These are phyloP conservation scores for Meyerozyma sp. DNA, from an alignment of 1,139 yeast species.

Conservation along the genomic window DNA sequence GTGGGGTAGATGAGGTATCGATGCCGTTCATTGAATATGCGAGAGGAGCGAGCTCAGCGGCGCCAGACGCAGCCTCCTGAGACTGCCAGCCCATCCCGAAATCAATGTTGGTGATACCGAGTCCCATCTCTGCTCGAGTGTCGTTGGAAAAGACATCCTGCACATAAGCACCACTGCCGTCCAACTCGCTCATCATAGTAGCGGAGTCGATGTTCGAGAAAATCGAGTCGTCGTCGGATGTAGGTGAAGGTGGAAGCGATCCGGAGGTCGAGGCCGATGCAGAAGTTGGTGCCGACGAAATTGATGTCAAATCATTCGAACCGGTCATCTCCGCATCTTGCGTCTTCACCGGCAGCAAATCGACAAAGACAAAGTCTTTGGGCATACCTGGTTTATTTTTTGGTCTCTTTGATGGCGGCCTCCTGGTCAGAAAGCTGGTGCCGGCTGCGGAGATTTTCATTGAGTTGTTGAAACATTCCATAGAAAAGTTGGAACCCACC, in stretches of 20 bases:
- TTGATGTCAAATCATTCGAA: constrained; percentile 1
- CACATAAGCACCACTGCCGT: constrained; percentile 2
- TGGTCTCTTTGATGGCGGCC: constrained; percentile 47
- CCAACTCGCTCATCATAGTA: background rate
- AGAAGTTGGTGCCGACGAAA: constrained; percentile 5
- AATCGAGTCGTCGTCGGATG: constrained; percentile 1
- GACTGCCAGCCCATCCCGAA: constrained; percentile 3
- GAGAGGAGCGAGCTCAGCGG: constrained; percentile 1
- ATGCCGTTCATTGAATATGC: background rate
- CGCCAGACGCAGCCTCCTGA: background rate
- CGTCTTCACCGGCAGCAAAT: constrained; percentile 45
- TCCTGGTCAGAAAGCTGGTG: constrained; percentile 18
- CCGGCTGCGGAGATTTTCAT: constrained; percentile 35
- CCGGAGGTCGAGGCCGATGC: constrained; percentile 1
- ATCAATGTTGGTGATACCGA: constrained; percentile 16
- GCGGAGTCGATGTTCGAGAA: background rate
- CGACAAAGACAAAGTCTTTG: constrained; percentile 51
- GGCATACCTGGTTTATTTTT: constrained; percentile 48
- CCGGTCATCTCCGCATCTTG: constrained; percentile 14
- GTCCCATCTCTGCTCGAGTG: background rate
- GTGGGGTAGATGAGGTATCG: background rate
- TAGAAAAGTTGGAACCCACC: constrained; percentile 16
- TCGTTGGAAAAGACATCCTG: constrained; percentile 3
- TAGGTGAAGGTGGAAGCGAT: background rate
- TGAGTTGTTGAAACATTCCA: constrained; percentile 42